Conservation (phyloP, 257 asterid species). For the Paraleonurus japonicus region DNA sequence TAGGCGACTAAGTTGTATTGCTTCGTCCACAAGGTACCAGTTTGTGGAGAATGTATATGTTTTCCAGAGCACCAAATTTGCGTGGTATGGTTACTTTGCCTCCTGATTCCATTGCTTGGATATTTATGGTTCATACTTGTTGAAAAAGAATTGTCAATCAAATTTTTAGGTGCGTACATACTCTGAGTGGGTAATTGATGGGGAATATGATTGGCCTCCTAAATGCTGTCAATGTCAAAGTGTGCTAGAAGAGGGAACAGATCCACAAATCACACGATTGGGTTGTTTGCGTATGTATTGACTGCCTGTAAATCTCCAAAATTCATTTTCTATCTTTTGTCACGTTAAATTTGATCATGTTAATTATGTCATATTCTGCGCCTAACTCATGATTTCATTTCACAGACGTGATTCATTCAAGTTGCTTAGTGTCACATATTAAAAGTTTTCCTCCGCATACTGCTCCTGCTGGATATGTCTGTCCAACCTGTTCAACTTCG, state of each 20-base stretch:
- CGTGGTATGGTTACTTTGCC: constrained; percentile 61
- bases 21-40: constrained; percentile 98
- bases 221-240: constrained; percentile 84
- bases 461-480: constrained; percentile 88
- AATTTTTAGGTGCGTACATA: constrained; percentile 64
- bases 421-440: constrained; percentile 75
- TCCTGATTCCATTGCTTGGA: neutral
- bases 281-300: constrained; percentile 89
- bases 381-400: constrained; percentile 16
- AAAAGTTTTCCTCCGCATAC: constrained; percentile 80
- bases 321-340: neutral
- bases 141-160: neutral
- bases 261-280: constrained; percentile 74
- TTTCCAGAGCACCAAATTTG: constrained; percentile 91
- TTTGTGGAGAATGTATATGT: constrained; percentile 97
- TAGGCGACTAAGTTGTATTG: constrained; percentile 97
- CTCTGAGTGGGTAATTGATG: constrained; percentile 98
- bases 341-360: neutral
- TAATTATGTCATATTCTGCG: neutral
- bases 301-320: constrained; percentile 5
- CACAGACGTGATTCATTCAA: constrained; percentile 78
- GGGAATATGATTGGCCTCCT: constrained; percentile 98
- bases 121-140: neutral
- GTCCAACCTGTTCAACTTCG: constrained; percentile 77
- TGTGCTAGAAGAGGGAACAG: constrained; percentile 68